phyloP scores from a whole-genome alignment of 306 rosid species.

The Malus domestica region DNA sequence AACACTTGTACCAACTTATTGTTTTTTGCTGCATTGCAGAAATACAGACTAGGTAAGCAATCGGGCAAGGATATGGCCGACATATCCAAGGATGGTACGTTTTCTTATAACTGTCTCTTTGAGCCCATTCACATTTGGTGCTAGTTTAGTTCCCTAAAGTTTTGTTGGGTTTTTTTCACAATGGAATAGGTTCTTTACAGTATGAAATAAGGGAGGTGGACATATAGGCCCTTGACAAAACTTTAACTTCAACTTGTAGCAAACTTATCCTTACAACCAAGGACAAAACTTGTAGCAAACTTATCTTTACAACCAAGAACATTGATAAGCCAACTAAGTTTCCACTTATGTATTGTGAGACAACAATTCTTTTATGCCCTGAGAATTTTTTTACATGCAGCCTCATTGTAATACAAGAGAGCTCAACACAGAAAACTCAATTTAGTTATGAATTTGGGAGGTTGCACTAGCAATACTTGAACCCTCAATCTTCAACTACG shows the following conservation, averaged over 20 bases:
- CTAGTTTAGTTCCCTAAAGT: constrained; percentile 14
- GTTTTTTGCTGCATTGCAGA: constrained; percentile 50
- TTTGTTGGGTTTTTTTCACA: not conserved
- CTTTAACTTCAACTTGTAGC: too few species aligned
- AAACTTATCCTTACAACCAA: too few species aligned
- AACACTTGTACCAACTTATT: constrained; percentile 1
- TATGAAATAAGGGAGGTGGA: too few species aligned
- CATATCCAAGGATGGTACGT: constrained; percentile 81
- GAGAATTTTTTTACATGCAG: not conserved
- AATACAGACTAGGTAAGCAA: constrained; percentile 95
- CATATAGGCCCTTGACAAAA: too few species aligned
- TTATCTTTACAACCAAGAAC: too few species aligned
- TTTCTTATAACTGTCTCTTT: constrained; percentile 15
- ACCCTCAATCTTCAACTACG: not conserved
- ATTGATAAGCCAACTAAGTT: too few species aligned
- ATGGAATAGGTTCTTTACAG: not conserved
- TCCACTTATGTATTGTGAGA: not conserved
- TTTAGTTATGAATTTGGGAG: not conserved
- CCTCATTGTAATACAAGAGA: not conserved
- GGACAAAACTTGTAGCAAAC: too few species aligned
- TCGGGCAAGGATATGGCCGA: constrained; percentile 89
- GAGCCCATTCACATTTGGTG: constrained; percentile 16
- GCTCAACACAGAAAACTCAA: not conserved
- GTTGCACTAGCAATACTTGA: not conserved
- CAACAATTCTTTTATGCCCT: not conserved